Evolutionary conservation across 768 basidiomycete species (phyloP).

Genomic region (Leccinum imitatum): DNA sequence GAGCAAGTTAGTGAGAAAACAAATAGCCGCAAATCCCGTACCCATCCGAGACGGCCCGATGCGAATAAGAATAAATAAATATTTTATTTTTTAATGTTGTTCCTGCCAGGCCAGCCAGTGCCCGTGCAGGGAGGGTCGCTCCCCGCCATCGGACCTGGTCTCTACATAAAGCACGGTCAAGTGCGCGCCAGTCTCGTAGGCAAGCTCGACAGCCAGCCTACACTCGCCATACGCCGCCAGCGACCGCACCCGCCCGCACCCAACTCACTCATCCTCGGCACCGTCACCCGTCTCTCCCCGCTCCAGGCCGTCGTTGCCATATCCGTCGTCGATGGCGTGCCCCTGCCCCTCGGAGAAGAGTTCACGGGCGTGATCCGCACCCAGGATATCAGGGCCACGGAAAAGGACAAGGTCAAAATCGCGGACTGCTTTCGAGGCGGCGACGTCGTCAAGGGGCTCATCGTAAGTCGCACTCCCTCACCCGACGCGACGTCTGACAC

Average conservation of each 20-base stretch:
- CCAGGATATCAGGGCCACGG: slow-evolving; percentile 88
- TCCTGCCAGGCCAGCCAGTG: slow-evolving; percentile 82
- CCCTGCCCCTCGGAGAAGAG: slow-evolving; percentile 81
- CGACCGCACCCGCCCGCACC: slow-evolving; percentile 74
- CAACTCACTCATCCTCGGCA: slow-evolving; percentile 78
- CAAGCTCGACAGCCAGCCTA: slow-evolving; percentile 48
- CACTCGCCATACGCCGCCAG: slow-evolving; percentile 58
- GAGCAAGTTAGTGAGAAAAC: slow-evolving; percentile 18
- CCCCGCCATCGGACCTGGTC: slow-evolving; percentile 62
- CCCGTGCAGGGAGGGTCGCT: slow-evolving; percentile 51
- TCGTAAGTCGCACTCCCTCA: slow-evolving; percentile 51
- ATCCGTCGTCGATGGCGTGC: slow-evolving; percentile 82
- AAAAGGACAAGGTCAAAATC: slow-evolving; percentile 87
- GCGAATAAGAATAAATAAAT: slow-evolving; percentile 1
- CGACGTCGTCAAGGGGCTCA: slow-evolving; percentile 83
- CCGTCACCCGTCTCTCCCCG: slow-evolving; percentile 80
- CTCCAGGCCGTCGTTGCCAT: slow-evolving; percentile 82
- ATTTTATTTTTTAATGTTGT: slow-evolving; percentile 26
- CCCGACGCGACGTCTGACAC: slow-evolving; percentile 7
- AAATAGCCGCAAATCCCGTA: slow-evolving; percentile 31
- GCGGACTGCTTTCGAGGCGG: slow-evolving; percentile 90
- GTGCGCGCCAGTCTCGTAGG: slow-evolving; percentile 74
- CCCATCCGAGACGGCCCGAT: slow-evolving; percentile 10
- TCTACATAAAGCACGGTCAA: slow-evolving; percentile 62
- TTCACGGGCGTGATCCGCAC: slow-evolving; percentile 85